A percentile compares a stretch with the other conserved stretches of the same genome.
Conservation (phyloP, 2,329 filamentous ascomycete genomes). For the Cercospora sp. region DNA sequence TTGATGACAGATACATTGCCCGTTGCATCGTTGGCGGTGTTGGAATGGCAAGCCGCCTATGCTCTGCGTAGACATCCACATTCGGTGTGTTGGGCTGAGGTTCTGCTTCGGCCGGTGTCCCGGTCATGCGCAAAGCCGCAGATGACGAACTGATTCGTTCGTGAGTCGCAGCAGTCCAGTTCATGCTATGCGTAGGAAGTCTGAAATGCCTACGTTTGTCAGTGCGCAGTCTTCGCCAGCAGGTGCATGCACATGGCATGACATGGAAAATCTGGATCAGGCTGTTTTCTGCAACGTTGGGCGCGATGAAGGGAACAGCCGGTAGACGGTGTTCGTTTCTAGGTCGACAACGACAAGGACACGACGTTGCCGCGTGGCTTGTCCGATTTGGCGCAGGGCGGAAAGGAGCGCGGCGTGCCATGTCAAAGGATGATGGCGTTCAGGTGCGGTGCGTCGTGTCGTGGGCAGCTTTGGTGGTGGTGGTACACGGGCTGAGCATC, state of each 20-base stretch:
- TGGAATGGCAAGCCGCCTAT: neutral
- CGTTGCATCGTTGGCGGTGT: neutral
- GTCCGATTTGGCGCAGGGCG: neutral
- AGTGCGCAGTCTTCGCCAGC: neutral
- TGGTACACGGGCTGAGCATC: neutral
- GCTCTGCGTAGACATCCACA: neutral
- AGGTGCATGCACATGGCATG: neutral
- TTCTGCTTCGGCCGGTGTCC: neutral
- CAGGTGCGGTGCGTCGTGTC: neutral
- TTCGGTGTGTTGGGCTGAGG: neutral
- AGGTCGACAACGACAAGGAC: neutral
- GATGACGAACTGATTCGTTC: neutral
- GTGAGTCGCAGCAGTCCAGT: neutral
- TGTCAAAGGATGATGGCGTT: neutral
- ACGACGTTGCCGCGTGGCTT: constrained; percentile 6
- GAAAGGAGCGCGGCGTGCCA: neutral
- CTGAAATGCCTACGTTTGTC: neutral
- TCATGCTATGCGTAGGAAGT: neutral
- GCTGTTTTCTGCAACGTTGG: neutral
- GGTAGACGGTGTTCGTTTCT: neutral
- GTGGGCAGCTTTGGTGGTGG: neutral
- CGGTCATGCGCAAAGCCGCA: constrained; percentile 2
- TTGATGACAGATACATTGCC: neutral
- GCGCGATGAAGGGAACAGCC: neutral
- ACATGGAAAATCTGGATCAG: neutral